A percentile compares a stretch with the other conserved stretches of the same genome.
phyloP scores from a whole-genome alignment of 78 protist genomes.

The Cavenderia fasciculata region DNA sequence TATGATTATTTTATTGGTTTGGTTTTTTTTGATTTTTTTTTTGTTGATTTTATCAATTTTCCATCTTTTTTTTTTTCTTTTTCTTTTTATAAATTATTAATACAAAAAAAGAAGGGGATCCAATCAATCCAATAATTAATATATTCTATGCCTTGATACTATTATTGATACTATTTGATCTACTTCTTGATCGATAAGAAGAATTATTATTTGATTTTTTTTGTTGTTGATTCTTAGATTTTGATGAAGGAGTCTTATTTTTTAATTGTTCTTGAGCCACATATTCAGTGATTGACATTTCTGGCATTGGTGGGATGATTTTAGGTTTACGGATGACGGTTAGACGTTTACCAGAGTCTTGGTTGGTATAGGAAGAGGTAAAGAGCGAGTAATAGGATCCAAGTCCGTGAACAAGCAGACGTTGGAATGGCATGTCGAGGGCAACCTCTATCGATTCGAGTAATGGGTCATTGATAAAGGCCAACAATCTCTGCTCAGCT shows the following conservation, averaged over 20 bases:
- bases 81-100: too few species aligned
- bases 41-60: too few species aligned
- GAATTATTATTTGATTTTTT: too few species aligned
- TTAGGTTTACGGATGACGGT: slow-evolving; percentile 36
- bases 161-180: too few species aligned
- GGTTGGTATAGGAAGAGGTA: not conserved
- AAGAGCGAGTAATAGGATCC: slow-evolving; percentile 39
- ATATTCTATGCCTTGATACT: too few species aligned
- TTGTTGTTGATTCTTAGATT: too few species aligned
- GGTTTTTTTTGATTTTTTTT: too few species aligned
- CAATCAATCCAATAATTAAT: too few species aligned
- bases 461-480: not conserved
- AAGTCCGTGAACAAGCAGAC: slow-evolving; percentile 57
- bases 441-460: slow-evolving; percentile 2
- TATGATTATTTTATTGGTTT: too few species aligned
- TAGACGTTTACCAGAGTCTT: slow-evolving; percentile 11
- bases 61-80: too few species aligned
- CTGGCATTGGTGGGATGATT: slow-evolving; percentile 33
- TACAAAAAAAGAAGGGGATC: too few species aligned
- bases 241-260: slow-evolving; percentile 7
- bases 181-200: too few species aligned
- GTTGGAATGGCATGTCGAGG: not conserved
- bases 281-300: slow-evolving; percentile 12
- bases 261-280: not conserved
- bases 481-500: slow-evolving; percentile 1